Evolutionary conservation across 2,329 filamentous ascomycete genomes (phyloP).

Genomic region (Pseudogymnoascus sp.): DNA sequence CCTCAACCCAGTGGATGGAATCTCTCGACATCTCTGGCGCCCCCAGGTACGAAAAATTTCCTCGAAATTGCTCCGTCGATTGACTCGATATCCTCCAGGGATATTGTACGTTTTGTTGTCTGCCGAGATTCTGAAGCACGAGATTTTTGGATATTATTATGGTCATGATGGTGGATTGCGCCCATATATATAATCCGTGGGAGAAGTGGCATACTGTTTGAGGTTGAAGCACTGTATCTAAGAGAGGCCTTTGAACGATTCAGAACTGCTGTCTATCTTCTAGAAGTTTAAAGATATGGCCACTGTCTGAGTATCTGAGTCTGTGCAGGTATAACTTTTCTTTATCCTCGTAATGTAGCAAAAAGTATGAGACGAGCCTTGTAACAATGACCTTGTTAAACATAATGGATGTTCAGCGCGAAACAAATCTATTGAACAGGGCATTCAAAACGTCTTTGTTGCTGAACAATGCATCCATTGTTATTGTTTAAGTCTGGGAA

Average conservation of each 20-base stretch:
- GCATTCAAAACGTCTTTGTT: neutral
- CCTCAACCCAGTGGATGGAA: conserved; percentile 1
- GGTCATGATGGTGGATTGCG: neutral
- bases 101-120: neutral
- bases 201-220: neutral
- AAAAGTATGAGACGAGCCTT: neutral
- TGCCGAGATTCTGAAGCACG: neutral
- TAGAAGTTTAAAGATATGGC: neutral
- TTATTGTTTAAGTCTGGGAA: neutral
- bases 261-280: neutral
- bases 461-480: neutral
- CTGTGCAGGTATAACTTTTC: neutral
- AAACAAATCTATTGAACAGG: neutral
- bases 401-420: neutral
- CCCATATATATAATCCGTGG: neutral
- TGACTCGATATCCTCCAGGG: neutral
- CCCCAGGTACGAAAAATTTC: neutral
- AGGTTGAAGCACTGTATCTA: neutral
- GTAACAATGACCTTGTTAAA: neutral
- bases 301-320: neutral
- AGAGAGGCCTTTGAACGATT: neutral
- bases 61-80: no score
- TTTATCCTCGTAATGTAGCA: neutral
- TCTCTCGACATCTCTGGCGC: neutral
- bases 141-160: neutral